Percentiles rank a stretch among this genome's conserved stretches.
Conservation (phyloP, 2,329 filamentous ascomycete species). For the Tympanopsis confertula region DNA sequence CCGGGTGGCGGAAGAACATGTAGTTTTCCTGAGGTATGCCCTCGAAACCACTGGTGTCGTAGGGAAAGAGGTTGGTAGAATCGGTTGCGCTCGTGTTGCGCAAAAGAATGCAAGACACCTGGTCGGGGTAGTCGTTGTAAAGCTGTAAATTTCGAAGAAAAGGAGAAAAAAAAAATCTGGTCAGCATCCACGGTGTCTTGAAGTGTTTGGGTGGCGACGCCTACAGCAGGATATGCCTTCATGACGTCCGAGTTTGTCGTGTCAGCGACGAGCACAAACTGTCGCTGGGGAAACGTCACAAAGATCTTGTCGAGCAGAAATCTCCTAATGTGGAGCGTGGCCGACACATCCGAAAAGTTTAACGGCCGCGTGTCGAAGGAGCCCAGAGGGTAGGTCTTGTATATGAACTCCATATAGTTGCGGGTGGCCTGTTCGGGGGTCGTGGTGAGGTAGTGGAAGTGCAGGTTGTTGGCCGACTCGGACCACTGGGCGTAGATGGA, state of each 20-base stretch:
- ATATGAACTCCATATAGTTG: constrained; percentile 73
- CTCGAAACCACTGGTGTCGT: constrained; percentile 63
- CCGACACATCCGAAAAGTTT: constrained; percentile 67
- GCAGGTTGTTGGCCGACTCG: constrained; percentile 49
- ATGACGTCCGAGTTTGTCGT: constrained; percentile 70
- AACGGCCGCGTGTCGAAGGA: constrained; percentile 69
- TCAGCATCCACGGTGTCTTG: no score
- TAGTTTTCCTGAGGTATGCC: constrained; percentile 53
- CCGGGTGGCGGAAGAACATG: constrained; percentile 69
- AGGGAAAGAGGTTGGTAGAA: constrained; percentile 55
- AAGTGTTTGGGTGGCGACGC: neutral
- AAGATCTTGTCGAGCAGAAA: constrained; percentile 63
- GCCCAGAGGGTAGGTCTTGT: constrained; percentile 64
- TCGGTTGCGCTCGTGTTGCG: constrained; percentile 67
- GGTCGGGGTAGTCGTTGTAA: constrained; percentile 53
- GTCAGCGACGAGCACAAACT: constrained; percentile 67
- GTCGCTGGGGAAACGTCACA: constrained; percentile 61
- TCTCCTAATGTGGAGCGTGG: constrained; percentile 59
- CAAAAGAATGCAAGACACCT: constrained; percentile 68
- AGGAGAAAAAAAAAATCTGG: neutral
- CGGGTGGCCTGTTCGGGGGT: constrained; percentile 68
- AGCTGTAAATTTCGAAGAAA: no score
- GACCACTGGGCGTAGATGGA: constrained; percentile 69
- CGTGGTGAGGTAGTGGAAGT: constrained; percentile 71
- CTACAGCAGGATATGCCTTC: constrained; percentile 41